Base-by-base conservation (phyloP, 73 alveolate species). In the Paramecium biaurelia region DNA sequence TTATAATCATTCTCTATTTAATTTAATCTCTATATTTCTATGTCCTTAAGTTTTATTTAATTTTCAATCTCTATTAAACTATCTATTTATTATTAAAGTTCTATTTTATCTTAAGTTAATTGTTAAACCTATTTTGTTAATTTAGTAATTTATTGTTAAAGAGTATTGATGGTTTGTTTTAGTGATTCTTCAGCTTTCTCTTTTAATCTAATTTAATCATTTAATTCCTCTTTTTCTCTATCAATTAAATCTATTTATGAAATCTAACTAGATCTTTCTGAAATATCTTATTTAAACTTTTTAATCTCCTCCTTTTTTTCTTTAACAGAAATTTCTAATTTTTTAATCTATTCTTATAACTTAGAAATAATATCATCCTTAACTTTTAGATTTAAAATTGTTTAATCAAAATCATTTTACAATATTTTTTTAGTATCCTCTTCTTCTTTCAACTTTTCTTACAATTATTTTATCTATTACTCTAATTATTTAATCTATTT, bases 181-280 rank as follows among this genome's bases (percentile, higher is more conserved):
- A 26, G 5, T 7, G 20, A 63, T 63, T 63, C 84, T 63, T 63
- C 84, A 4, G 45, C 41, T 24, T 63, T 63, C 12, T 63, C 84
- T 63, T 63, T 63, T 63, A 14, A 26, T 63, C 26, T 63, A 23
- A 63, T 26, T 63, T 63, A 63, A 26, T 63, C 84, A 63, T 63
- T 63, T 63, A 63, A 32, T 18, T 63, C 84, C 26, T 63, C 84
- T n/a, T 63, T 63, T 20, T 63, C 84, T 63, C 84, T 8, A 63
- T 63, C 84, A 63, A 63, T 63, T 26, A 63, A 63, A 63, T 63
- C 84, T 20, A 63, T 63, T 63, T 63, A 63, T n/a, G 84, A 63
- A 2, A 63, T 63, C 26, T 63, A 30, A 63, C 84, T 63, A 26
- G 43, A 26, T 63, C 84, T 63, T 32, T 63, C 84, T 63, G 84